These are phyloP conservation scores for Fusarium sarcochroum DNA, from an alignment of 2,329 filamentous ascomycete species.

Conservation along the genomic window DNA sequence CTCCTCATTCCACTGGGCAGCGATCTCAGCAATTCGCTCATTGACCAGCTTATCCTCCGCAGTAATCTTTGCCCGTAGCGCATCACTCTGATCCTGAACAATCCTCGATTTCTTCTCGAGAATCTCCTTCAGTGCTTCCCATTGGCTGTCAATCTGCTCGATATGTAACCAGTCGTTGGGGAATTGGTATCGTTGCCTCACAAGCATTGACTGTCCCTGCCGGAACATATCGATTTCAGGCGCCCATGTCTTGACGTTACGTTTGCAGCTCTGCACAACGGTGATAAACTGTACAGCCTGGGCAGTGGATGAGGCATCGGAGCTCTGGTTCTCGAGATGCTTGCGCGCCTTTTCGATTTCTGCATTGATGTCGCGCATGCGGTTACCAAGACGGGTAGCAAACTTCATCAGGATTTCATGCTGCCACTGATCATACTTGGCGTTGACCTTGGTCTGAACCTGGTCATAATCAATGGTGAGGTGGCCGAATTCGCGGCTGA, in stretches of 20 bases:
- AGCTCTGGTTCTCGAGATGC: constrained; percentile 90
- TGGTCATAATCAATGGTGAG: constrained; percentile 98
- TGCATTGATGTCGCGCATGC: constrained; percentile 92
- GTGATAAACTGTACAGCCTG: constrained; percentile 99
- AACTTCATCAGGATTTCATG: constrained; percentile 97
- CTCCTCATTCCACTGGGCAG: constrained; percentile 91
- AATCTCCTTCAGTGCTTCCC: constrained; percentile 93
- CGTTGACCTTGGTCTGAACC: constrained; percentile 98
- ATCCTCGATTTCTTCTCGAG: constrained; percentile 93
- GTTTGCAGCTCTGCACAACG: constrained; percentile 94
- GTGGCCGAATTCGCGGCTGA: constrained; percentile 92
- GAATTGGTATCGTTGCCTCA: constrained; percentile 93
- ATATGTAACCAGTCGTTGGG: constrained; percentile 95
- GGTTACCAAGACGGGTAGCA: constrained; percentile 86
- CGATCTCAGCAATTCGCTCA: constrained; percentile 89
- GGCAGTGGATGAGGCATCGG: constrained; percentile 94
- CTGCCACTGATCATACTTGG: constrained; percentile 99
- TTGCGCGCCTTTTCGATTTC: constrained; percentile 92
- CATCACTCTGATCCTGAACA: constrained; percentile 96
- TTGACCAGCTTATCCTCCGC: constrained; percentile 93
- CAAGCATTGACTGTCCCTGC: constrained; percentile 92
- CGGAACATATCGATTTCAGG: constrained; percentile 97
- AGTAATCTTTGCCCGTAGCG: constrained; percentile 91
- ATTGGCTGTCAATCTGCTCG: constrained; percentile 96
- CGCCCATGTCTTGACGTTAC: constrained; percentile 93